Conservation (phyloP, 495 filamentous ascomycete species). For the Echria macrotheca region DNA sequence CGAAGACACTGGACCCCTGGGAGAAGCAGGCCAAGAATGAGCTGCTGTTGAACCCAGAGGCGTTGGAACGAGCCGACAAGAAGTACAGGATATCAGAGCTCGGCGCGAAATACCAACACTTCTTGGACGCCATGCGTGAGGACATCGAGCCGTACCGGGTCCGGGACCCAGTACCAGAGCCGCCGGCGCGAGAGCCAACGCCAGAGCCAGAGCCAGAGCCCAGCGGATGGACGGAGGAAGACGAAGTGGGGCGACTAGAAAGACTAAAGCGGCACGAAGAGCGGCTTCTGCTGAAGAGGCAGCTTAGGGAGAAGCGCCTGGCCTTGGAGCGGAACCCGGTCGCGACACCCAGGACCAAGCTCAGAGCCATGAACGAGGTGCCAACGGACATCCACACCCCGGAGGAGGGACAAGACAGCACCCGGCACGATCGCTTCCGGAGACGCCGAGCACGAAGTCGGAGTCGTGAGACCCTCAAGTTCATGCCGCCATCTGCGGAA, state of each 20-base stretch:
- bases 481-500: too few species aligned
- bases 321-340: not conserved
- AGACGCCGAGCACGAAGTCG: too few species aligned
- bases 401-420: not conserved
- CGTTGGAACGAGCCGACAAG: not conserved
- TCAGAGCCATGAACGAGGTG: not conserved
- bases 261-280: too few species aligned
- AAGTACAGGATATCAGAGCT: not conserved
- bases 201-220: too few species aligned
- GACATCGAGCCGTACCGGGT: not conserved
- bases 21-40: not conserved
- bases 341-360: not conserved
- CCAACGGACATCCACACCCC: not conserved
- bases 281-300: too few species aligned
- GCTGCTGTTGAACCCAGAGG: not conserved
- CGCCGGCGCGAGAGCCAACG: too few species aligned
- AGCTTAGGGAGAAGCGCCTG: not conserved
- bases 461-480: too few species aligned
- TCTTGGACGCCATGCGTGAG: not conserved
- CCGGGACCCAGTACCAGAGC: too few species aligned
- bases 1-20: constrained; percentile 12
- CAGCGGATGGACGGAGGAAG: too few species aligned
- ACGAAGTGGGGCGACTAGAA: too few species aligned
- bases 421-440: too few species aligned
- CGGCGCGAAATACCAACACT: not conserved